Evolutionary conservation across 78 protist genomes (phyloP), one percentile per base, ranked within the genome.

Genomic region (Dictyostelium firmibasis): DNA sequence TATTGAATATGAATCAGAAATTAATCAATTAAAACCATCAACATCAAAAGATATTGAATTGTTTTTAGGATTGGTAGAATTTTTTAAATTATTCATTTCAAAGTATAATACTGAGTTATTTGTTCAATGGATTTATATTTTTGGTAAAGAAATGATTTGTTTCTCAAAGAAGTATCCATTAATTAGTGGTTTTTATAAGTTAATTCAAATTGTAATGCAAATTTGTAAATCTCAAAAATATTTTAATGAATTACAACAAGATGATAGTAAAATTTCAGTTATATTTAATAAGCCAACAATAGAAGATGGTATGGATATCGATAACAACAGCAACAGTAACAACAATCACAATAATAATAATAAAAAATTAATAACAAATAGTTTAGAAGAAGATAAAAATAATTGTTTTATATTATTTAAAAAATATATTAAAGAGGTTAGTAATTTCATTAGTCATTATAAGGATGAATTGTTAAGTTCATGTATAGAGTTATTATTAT

Each of bases 391-490:
- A 74, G 62, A 84, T 18, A 95, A 83, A 72, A 60, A 31, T 13
- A 69, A 86, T 36, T 95, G 96, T n/a, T 83, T 77, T 60, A 43
- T 72, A 64, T 23, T 95, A 43, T 95, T 89, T 43, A 41, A 27
- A 4, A 95, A 86, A 9, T 95, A 72, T 83, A 29, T 91, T 27
- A 83, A 77, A 62, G 97, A 87, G 20, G 94, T 96, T 4, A 13
- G 84, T 38, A 64, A 29, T 43, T 44, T 64, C 10, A 14, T 86
- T 18, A 41, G 44, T 8, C 94, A 91, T 23, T 97, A 36, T 47
- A 86, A 82, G 29, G 97, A 91, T 81, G 98, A 97, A 84, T 75
- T 97, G 35, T 62, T 97, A 38, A n/a, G 91, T 18, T 50, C 97
- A 5, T 67, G 91, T n/a, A 69, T 96, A 13, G 53, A 87, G 36